Percentiles rank a stretch among this genome's conserved stretches.
Evolutionary conservation across 2,329 filamentous ascomycete species (phyloP).

Genomic region (Lasiodiplodia sp.): DNA sequence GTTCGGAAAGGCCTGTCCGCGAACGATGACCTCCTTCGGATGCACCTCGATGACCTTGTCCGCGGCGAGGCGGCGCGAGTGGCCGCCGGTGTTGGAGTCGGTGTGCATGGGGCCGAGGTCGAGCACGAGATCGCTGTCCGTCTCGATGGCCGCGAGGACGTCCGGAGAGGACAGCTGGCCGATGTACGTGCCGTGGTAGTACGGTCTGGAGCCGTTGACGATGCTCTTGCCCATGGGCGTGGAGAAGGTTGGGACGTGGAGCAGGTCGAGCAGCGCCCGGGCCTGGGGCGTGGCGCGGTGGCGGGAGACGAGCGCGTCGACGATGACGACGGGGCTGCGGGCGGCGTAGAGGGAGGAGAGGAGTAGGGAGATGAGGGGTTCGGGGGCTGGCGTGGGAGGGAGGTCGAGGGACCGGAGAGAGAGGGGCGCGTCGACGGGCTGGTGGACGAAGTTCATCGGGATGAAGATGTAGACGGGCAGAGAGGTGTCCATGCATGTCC

Average conservation of each 20-base stretch:
- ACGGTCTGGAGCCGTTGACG: conserved; percentile 56
- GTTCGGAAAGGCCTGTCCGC: not conserved
- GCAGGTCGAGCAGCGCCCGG: conserved; percentile 41
- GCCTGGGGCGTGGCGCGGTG: not conserved
- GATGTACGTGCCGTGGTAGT: conserved; percentile 59
- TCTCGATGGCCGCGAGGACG: not conserved
- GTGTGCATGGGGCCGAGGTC: conserved; percentile 49
- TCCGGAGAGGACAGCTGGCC: conserved; percentile 43
- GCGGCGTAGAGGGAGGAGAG: not conserved
- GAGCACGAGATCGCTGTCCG: conserved; percentile 52
- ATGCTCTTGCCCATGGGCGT: conserved; percentile 60
- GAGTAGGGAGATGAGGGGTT: not conserved
- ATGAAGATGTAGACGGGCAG: conserved; percentile 7
- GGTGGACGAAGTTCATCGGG: conserved; percentile 3
- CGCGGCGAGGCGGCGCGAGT: not conserved
- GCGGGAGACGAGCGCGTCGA: conserved; percentile 5
- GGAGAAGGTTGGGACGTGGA: conserved; percentile 57
- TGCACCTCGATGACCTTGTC: not conserved
- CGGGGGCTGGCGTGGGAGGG: not conserved
- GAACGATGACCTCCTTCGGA: not conserved
- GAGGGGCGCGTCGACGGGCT: not conserved
- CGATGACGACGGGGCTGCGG: not conserved
- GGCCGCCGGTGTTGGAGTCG: conserved; percentile 19
- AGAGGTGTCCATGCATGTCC: not conserved
- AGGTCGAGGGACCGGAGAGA: not conserved